Evolutionary conservation across 1,284 basidiomycete genomes (phyloP), one percentile per base, ranked within the genome.

Genomic region (Ceratobasidium sp.): DNA sequence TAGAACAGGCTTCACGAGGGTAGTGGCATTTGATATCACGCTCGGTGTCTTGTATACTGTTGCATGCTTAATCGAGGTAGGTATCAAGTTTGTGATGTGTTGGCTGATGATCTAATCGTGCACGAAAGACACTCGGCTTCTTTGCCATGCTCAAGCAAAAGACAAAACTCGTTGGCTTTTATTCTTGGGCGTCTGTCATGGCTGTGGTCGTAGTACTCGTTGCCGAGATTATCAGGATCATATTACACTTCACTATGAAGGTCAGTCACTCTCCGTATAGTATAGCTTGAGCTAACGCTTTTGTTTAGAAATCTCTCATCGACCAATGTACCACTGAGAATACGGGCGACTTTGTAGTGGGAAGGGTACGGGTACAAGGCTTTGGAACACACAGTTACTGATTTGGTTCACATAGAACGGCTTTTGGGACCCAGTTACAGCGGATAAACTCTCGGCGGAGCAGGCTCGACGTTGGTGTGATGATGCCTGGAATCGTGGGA

Each of bases 271-370:
- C 22, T 6, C n/a, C 7, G 13, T 8, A 7, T 7, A 22, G 45
- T 12, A 47, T 15, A 27, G 0, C 13, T 27, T 12, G 10, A 50
- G 32, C 38, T 43, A 17, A 53, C 13, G n/a, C 45, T 47, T 25
- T 13, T 54, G 31, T 54, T 6, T 20, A 54, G 49, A 27, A 17
- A 54, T 67, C 62, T 2, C 38, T 67, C 3, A 67, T 67, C 20
- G 50, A 67, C 50, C 50, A 67, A 42, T 67, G 62, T n/a, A 67
- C 62, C 1, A 42, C n/a, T 20, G 62, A 67, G 52, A 67, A 67
- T 17, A 67, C 62, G 4, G 62, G 62, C 17, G 62, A 67, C 31
- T 27, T 54, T 15, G 62, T 67, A 17, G 40, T 67, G 15, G 22
- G 50, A n/a, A 53, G 62, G 35, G 62, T 67, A 53, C 27, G 60